Base-by-base conservation (phyloP, 768 basidiomycete species). In the Serendipita sp. region DNA sequence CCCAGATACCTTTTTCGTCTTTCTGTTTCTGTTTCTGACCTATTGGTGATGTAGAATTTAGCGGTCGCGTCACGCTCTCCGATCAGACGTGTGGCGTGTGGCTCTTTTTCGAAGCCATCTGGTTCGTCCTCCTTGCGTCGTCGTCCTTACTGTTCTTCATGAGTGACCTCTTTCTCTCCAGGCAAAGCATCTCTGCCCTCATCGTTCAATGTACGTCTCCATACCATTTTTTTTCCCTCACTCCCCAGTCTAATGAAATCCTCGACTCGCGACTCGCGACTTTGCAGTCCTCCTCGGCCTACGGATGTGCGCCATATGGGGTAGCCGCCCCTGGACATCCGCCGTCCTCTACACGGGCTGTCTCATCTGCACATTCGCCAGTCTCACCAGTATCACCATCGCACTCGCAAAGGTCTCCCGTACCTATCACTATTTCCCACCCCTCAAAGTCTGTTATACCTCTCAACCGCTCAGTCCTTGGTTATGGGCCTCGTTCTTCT, bases 161-260 rank as follows among this genome's bases (percentile, higher is more conserved):
- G 38, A 41, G 13, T 13, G 7, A 41, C 13, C 7, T 41, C 13
- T 13, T 41, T 41, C 7, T 41, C 13, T 41, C 16, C n/a, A 60
- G 56, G 56, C 56, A 60, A 32, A 60, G 56, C 35, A 16, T 60
- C 16, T 60, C 56, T n/a, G 56, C 56, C n/a, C 56, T 60, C 24
- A 60, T 60, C 35, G 56, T 37, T 10, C 56, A 60, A 37, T 60
- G 56, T 60, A 60, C 35, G 56, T 60, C 48, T 8, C 8, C 30
- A 24, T 53, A 5, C 48, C 48, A 10, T 51, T 8, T 10, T 28
- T 8, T 32, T 60, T 32, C 28, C 24, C 11, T 8, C 56, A 60
- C 5, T 11, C 16, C 56, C 7, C 18, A 16, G 35, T 51, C 48
- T 7, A 24, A 10, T 32, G 16, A 32, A 10, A 32, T 24, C 24